Evolutionary conservation across 2,329 filamentous ascomycete species (phyloP).

Genomic region (Dactylellina parvicollis): DNA sequence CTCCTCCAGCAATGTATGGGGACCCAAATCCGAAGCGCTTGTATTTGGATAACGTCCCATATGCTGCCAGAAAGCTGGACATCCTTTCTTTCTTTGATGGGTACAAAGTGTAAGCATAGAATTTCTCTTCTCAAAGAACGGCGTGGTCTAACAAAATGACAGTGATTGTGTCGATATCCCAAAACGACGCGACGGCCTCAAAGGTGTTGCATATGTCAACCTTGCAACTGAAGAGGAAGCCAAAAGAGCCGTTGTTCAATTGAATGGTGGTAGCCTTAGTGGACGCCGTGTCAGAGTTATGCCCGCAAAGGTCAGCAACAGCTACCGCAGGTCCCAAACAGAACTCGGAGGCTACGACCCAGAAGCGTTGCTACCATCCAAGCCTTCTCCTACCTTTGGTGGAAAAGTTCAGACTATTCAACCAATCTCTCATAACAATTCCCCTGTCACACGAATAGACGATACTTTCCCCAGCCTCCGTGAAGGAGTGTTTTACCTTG

Average conservation of each 20-base stretch:
- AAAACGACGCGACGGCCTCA: constrained; percentile 26
- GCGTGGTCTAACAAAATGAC: neutral
- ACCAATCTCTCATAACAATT: neutral
- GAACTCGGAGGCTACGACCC: constrained; percentile 4
- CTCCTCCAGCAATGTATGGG: constrained; percentile 14
- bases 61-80: constrained; percentile 36
- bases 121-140: neutral
- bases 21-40: constrained; percentile 29
- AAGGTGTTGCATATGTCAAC: constrained; percentile 26
- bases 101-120: constrained; percentile 38
- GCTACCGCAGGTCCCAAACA: constrained; percentile 13
- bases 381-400: neutral
- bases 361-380: neutral
- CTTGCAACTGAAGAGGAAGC: constrained; percentile 39
- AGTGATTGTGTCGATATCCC: constrained; percentile 42
- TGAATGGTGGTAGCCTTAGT: constrained; percentile 25
- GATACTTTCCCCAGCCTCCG: constrained; percentile 22
- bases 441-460: neutral
- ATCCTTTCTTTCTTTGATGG: constrained; percentile 36
- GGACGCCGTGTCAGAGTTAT: constrained; percentile 27
- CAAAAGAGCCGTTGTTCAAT: constrained; percentile 17
- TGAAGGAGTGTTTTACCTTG: constrained; percentile 33
- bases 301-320: constrained; percentile 13
- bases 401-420: constrained; percentile 3
- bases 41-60: constrained; percentile 48